Percentiles rank a stretch among this genome's conserved stretches.
Conservation (phyloP, 148 eudicot species). For the Pouteria glomerata region DNA sequence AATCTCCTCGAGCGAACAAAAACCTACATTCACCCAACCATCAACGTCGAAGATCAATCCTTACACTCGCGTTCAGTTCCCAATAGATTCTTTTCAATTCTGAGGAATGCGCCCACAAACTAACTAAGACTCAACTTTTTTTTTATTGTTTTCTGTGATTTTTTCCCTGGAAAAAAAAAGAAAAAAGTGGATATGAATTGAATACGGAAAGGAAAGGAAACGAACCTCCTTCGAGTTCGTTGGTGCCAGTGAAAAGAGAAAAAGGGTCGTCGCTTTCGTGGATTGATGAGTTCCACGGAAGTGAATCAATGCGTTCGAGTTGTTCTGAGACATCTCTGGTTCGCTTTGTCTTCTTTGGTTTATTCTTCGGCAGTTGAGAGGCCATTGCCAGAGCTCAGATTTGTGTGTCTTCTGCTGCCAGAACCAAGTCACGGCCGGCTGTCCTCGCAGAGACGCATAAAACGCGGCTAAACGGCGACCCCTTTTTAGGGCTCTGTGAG, state of each 20-base stretch:
- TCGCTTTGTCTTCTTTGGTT: constrained; percentile 17
- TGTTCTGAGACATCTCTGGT: constrained; percentile 24
- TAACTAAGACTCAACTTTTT: not conserved
- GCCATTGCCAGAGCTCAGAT: constrained; percentile 18
- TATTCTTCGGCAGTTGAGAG: constrained; percentile 17
- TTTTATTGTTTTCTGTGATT: not conserved
- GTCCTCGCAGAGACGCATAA: not conserved
- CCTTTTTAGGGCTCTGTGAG: not conserved
- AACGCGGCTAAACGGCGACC: not conserved
- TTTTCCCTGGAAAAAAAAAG: not conserved
- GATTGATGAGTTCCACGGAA: constrained; percentile 63
- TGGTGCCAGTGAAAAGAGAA: constrained; percentile 42
- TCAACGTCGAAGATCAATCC: not conserved
- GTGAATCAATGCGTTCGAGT: constrained; percentile 46
- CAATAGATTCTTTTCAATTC: not conserved
- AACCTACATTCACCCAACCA: constrained; percentile 38
- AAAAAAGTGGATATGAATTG: not conserved
- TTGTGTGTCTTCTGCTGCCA: too few relatives aligned
- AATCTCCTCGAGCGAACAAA: constrained; percentile 85
- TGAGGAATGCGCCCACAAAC: not conserved
- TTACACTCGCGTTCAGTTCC: too few relatives aligned
- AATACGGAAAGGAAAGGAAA: not conserved
- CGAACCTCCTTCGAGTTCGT: constrained; percentile 66
- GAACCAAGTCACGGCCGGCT: too few relatives aligned
- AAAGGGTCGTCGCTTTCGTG: constrained; percentile 41